A percentile compares a stretch with the other conserved stretches of the same genome.
These are phyloP conservation scores for Euphorbia tirucalli DNA, from an alignment of 345 rosid species.

Conservation along the genomic window DNA sequence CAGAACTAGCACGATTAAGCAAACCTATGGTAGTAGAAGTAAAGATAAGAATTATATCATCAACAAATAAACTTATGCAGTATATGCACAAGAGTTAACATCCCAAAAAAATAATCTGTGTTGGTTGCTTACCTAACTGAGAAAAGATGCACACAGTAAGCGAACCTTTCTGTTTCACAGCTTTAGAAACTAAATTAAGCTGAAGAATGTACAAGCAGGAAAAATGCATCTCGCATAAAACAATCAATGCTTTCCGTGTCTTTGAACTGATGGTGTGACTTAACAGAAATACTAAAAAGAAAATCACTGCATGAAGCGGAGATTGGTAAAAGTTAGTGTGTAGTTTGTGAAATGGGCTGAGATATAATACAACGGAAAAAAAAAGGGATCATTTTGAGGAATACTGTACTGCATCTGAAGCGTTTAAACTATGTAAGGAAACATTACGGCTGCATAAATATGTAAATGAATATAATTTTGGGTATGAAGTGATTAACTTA, in stretches of 20 bases:
- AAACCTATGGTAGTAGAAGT: slow-evolving; percentile 35
- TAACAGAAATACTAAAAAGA: slow-evolving; percentile 38
- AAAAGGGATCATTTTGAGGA: background rate
- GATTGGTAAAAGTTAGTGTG: slow-evolving; percentile 15
- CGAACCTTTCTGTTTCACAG: slow-evolving; percentile 31
- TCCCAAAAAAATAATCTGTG: background rate
- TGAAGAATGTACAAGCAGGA: slow-evolving; percentile 37
- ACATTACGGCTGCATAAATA: background rate
- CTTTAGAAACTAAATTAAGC: slow-evolving; percentile 32
- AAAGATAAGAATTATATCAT: background rate
- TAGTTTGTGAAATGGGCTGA: background rate
- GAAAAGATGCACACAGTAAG: slow-evolving; percentile 24
- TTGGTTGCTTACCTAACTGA: slow-evolving; percentile 31
- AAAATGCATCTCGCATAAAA: slow-evolving; percentile 44
- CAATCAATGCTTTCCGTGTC: slow-evolving; percentile 31
- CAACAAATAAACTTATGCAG: background rate
- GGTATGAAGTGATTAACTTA: slow-evolving; percentile 23
- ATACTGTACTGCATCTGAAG: background rate
- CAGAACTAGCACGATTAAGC: slow-evolving; percentile 23
- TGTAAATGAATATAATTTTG: background rate
- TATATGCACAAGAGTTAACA: background rate
- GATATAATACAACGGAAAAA: background rate
- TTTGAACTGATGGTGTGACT: slow-evolving; percentile 36
- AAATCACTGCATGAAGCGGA: slow-evolving; percentile 36
- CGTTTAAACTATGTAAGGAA: background rate